Evolutionary conservation across 2,329 filamentous ascomycete genomes (phyloP).

Genomic region (Bipolaris cookei): DNA sequence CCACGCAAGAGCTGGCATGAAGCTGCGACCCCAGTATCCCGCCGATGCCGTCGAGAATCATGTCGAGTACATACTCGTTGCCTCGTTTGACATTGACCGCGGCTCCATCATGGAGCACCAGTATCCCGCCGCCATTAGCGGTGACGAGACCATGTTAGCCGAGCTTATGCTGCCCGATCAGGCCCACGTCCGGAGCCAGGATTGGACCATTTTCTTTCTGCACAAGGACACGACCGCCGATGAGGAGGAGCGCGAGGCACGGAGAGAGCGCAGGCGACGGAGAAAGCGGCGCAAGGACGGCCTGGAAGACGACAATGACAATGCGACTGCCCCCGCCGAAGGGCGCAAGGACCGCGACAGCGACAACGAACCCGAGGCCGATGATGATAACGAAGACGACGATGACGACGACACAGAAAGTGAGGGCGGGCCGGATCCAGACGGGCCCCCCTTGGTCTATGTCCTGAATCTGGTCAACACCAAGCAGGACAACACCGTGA

Average conservation of each 20-base stretch:
- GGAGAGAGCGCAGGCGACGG: slow-evolving; percentile 61
- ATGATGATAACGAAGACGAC: slow-evolving; percentile 44
- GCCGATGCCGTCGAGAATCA: slow-evolving; percentile 71
- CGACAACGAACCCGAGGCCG: slow-evolving; percentile 17
- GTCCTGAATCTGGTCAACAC: slow-evolving; percentile 98
- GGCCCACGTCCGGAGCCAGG: slow-evolving; percentile 90
- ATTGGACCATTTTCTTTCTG: slow-evolving; percentile 99
- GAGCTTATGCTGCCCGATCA: slow-evolving; percentile 99
- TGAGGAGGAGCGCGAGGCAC: slow-evolving; percentile 70
- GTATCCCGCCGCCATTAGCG: slow-evolving; percentile 91
- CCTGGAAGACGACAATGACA: slow-evolving; percentile 51
- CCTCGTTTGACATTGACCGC: slow-evolving; percentile 94
- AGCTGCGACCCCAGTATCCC: slow-evolving; percentile 58
- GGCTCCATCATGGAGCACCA: slow-evolving; percentile 99
- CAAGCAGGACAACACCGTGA: slow-evolving; percentile 91
- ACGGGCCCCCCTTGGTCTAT: slow-evolving; percentile 93
- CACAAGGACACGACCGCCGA: slow-evolving; percentile 92
- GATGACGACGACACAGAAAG: slow-evolving; percentile 60
- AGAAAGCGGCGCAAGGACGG: slow-evolving; percentile 54
- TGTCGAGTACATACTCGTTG: slow-evolving; percentile 98
- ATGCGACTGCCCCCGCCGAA: slow-evolving; percentile 29
- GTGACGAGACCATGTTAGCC: slow-evolving; percentile 96
- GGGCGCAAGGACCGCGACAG: slow-evolving; percentile 46
- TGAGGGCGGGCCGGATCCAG: slow-evolving; percentile 63
- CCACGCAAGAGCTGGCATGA: slow-evolving; percentile 13